Percentiles rank a stretch among this genome's conserved stretches.
Evolutionary conservation across 495 filamentous ascomycete species (phyloP).

Genomic region (Neurospora sp.): DNA sequence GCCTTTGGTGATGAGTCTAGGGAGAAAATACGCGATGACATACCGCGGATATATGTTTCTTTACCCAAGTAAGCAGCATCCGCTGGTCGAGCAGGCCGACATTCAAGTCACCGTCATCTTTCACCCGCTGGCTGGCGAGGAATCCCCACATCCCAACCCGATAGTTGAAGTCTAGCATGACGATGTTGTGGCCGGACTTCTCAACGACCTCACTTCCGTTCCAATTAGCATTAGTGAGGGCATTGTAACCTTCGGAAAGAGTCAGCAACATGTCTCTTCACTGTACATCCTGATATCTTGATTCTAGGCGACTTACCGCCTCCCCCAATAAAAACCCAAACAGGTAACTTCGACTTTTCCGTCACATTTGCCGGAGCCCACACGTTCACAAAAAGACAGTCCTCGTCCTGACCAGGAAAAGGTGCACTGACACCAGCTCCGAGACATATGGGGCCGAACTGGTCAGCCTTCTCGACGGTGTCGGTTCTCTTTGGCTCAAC

Average conservation of each 20-base stretch:
- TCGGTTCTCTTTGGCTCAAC: constrained; percentile 17
- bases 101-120: constrained; percentile 47
- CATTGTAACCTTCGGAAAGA: constrained; percentile 41
- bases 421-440: constrained; percentile 31
- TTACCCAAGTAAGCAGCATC: constrained; percentile 59
- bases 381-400: constrained; percentile 69
- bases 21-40: neutral
- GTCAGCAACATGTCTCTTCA: neutral
- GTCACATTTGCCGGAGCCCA: constrained; percentile 53
- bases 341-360: constrained; percentile 41
- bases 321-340: constrained; percentile 70
- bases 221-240: constrained; percentile 53
- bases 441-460: constrained; percentile 44
- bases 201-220: constrained; percentile 53
- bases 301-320: constrained; percentile 34
- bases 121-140: constrained; percentile 51
- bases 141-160: constrained; percentile 69
- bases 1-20: neutral
- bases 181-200: constrained; percentile 47
- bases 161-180: constrained; percentile 67
- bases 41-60: constrained; percentile 49
- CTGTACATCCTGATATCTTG: neutral
- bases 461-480: constrained; percentile 13
- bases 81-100: constrained; percentile 65
- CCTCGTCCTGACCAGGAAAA: constrained; percentile 42